Percentiles rank a stretch among this genome's conserved stretches.
These are phyloP conservation scores for Dioszegia aurantiaca DNA, from an alignment of 768 basidiomycete genomes.

Conservation along the genomic window DNA sequence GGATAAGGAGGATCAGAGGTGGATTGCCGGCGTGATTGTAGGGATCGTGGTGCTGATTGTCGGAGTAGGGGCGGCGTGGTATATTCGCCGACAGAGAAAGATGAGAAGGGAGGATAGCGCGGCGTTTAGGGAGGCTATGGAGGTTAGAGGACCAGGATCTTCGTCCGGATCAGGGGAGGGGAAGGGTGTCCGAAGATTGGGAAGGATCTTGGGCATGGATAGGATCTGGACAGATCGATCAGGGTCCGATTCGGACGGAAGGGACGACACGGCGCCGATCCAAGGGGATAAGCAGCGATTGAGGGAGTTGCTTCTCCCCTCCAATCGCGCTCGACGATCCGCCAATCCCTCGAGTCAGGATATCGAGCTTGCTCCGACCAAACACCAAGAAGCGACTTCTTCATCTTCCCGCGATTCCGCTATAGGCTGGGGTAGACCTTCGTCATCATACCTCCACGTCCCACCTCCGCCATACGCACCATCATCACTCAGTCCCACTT, in stretches of 20 bases:
- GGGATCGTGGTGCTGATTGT: constrained; percentile 17
- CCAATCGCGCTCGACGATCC: neutral
- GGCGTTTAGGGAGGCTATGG: constrained; percentile 37
- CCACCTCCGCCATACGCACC: constrained; percentile 26
- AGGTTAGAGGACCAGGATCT: constrained; percentile 27
- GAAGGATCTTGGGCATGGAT: constrained; percentile 31
- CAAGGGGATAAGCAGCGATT: constrained; percentile 16
- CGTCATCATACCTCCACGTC: neutral
- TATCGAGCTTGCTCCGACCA: neutral
- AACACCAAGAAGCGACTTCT: constrained; percentile 6
- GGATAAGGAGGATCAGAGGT: constrained; percentile 8
- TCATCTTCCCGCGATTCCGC: constrained; percentile 1
- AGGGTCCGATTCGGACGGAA: neutral
- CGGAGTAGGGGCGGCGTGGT: constrained; percentile 26
- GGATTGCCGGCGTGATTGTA: constrained; percentile 29
- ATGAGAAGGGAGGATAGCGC: constrained; percentile 31
- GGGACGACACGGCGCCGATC: too few relatives aligned
- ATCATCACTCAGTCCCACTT: neutral
- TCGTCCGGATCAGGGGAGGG: neutral
- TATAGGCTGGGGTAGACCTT: neutral
- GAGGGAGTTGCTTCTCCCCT: constrained; percentile 18
- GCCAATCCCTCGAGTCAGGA: neutral
- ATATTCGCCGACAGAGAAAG: constrained; percentile 30
- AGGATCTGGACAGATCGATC: neutral
- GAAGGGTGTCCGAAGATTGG: constrained; percentile 12